Percentiles rank a stretch among this genome's conserved stretches.
Conservation (phyloP, 2,329 filamentous ascomycete species). For the Ilyonectria destructans region DNA sequence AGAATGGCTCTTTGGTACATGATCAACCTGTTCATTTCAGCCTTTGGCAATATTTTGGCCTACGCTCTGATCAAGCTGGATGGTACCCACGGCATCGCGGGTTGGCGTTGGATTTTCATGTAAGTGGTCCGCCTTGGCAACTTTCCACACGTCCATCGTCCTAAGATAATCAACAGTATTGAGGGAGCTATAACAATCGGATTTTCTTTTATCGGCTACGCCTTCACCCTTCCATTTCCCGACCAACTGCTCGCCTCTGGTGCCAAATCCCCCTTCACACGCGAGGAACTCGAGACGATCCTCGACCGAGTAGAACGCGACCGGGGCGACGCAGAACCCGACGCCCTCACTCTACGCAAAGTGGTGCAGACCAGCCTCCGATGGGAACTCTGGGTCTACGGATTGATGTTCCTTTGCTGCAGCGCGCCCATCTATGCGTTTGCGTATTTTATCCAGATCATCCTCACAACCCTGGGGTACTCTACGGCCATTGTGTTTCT, state of each 20-base stretch:
- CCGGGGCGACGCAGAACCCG: constrained; percentile 58
- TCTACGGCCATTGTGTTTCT: constrained; percentile 50
- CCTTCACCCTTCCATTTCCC: constrained; percentile 31
- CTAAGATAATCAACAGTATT: neutral
- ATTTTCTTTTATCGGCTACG: constrained; percentile 19
- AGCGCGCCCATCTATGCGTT: constrained; percentile 74
- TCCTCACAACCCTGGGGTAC: constrained; percentile 59
- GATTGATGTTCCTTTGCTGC: constrained; percentile 59
- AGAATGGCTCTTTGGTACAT: constrained; percentile 54
- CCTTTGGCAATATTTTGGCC: constrained; percentile 48
- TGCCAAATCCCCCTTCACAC: constrained; percentile 41
- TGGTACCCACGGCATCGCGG: constrained; percentile 59
- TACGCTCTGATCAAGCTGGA: constrained; percentile 58
- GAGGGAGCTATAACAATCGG: constrained; percentile 18
- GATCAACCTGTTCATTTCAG: constrained; percentile 49
- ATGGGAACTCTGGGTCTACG: constrained; percentile 61
- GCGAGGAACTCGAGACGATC: constrained; percentile 48
- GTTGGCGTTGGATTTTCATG: constrained; percentile 62
- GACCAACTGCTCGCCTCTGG: constrained; percentile 33
- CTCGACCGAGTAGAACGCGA: constrained; percentile 58
- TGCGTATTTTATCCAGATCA: constrained; percentile 75
- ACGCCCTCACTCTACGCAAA: constrained; percentile 55
- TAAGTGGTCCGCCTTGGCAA: neutral
- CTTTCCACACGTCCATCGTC: too few species aligned
- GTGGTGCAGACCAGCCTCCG: constrained; percentile 54